Evolutionary conservation across 2,329 filamentous ascomycete species (phyloP), one percentile per base, ranked within the genome.

Genomic region (Madurella mycetomatis): DNA sequence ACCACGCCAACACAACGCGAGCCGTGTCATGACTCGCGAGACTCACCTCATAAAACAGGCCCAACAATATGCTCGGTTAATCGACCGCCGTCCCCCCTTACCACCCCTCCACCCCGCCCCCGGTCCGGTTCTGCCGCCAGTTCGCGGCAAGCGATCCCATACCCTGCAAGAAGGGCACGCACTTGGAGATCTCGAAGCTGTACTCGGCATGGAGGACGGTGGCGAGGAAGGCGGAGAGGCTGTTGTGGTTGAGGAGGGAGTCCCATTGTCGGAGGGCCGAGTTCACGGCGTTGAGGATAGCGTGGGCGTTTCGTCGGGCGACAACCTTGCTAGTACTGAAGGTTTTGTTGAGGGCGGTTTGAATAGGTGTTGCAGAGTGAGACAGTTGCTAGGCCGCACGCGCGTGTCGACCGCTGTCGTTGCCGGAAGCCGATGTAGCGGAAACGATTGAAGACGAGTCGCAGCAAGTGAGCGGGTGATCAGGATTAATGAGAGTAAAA

Each of bases 241-340:
- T 88, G 66, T 91, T 91, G 68, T 91, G 87, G 55, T 88, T 79
- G 2, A 88, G 66, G 0, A 85, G 84, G 0, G 85, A 88, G 1
- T 85, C 87, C 81, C 85, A 91, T 73, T 90, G 86, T 37, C 87
- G 78, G 73, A 87, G 83, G 1, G 86, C 85, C 9, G 83, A 83
- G 60, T 90, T 83, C 16, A 90, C 73, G 15, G 85, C 78, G 64
- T 90, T 90, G 77, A 90, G 90, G 53, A 90, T 81, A 57, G 81
- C 77, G 60, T 82, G 79, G 8, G 81, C 82, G 66, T 87, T 85
- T 39, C 67, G 62, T 15, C 66, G 67, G 12, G 76, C 73, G 50
- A 66, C 67, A 1, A 71, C 69, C 43, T 67, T 57, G 46, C 65
- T 72, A 15, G 76, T 75, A 7, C 41, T 48, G 40, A 59, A 44